phyloP scores from a whole-genome alignment of 345 rosid genomes.

The Leavenworthia alabamica region DNA sequence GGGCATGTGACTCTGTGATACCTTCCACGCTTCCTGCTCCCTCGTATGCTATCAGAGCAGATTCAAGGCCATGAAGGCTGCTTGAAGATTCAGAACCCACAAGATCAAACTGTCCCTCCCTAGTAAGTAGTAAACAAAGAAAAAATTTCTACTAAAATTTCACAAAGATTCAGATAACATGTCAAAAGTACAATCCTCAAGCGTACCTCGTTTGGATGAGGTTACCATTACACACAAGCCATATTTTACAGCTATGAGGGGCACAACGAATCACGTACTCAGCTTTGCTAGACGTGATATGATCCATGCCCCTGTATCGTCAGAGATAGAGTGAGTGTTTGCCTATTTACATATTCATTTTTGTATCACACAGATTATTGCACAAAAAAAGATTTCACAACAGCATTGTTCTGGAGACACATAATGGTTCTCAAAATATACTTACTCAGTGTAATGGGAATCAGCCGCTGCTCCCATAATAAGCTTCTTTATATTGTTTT shows the following conservation, averaged over 20 bases:
- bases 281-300: constrained; percentile 50
- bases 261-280: constrained; percentile 39
- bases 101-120: constrained; percentile 23
- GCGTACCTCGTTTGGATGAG: constrained; percentile 49
- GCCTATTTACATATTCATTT: not conserved
- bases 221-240: constrained; percentile 63
- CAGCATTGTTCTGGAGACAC: not conserved
- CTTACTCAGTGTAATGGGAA: constrained; percentile 44
- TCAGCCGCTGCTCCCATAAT: constrained; percentile 72
- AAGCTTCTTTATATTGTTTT: constrained; percentile 44
- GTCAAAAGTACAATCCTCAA: constrained; percentile 8
- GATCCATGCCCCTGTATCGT: constrained; percentile 48
- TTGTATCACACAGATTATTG: not conserved
- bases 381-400: not conserved
- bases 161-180: not conserved
- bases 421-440: not conserved
- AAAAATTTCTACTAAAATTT: not conserved
- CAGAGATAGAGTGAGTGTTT: constrained; percentile 6
- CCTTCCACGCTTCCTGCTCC: not conserved
- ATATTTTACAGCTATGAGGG: constrained; percentile 40
- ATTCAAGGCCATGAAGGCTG: constrained; percentile 19
- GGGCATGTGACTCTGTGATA: constrained; percentile 2
- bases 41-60: constrained; percentile 23
- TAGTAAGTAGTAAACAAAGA: not conserved
- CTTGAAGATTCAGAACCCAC: constrained; percentile 12